These are phyloP conservation scores for Leptographium radiaticola DNA, from an alignment of 2,329 filamentous ascomycete genomes.

Conservation along the genomic window DNA sequence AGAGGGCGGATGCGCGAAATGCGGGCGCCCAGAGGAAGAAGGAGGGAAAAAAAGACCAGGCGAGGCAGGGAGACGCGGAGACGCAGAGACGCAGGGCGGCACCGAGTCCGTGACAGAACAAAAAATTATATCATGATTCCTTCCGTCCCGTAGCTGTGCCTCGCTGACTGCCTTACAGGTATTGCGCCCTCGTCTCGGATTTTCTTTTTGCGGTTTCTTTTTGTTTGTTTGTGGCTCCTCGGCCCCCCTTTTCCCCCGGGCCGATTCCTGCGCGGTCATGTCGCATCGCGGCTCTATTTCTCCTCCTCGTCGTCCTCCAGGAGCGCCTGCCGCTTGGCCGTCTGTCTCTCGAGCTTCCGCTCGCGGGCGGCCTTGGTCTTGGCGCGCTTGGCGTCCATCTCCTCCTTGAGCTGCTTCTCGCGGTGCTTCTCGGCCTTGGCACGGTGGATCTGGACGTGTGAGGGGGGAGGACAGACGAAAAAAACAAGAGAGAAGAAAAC, in stretches of 20 bases:
- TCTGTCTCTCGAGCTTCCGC: slow-evolving; percentile 86
- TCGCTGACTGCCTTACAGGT: background rate
- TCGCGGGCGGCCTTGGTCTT: slow-evolving; percentile 99
- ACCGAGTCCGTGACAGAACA: background rate
- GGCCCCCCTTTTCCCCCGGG: background rate
- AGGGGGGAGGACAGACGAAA: background rate
- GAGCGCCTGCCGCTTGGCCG: slow-evolving; percentile 81
- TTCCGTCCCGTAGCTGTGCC: slow-evolving; percentile 1
- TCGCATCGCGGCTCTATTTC: slow-evolving; percentile 19
- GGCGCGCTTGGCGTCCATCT: slow-evolving; percentile 99
- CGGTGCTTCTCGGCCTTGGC: slow-evolving; percentile 99
- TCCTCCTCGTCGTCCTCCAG: slow-evolving; percentile 54
- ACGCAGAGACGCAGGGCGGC: background rate
- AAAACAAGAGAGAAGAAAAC: slow-evolving; percentile 26
- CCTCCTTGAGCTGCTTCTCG: slow-evolving; percentile 92
- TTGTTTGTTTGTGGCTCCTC: slow-evolving; percentile 13
- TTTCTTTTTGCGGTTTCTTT: slow-evolving; percentile 2
- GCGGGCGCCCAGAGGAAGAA: background rate
- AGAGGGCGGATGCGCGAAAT: background rate
- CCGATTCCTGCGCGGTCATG: too few species aligned
- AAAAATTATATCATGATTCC: slow-evolving; percentile 1
- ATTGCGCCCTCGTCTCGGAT: background rate
- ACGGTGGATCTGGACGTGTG: slow-evolving; percentile 73
- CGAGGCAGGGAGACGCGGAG: too few species aligned
- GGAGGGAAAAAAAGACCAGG: background rate